A percentile compares a stretch with the other conserved stretches of the same genome.
phyloP scores from a whole-genome alignment of 345 rosid species.

The Noccaea bulbosa region DNA sequence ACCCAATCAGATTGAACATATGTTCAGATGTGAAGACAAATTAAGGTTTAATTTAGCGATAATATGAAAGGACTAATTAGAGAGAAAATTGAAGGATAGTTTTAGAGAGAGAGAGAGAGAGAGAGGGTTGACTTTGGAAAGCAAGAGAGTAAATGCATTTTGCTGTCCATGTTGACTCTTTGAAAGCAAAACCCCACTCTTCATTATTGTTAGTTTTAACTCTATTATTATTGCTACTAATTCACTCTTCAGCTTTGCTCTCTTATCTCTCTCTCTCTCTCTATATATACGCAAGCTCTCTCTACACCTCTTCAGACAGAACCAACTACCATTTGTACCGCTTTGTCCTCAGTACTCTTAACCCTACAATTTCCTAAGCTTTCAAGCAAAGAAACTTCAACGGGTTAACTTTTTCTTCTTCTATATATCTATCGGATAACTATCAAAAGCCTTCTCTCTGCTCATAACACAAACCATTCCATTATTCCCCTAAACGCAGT shows the following conservation, averaged over 20 bases:
- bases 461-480: slow-evolving; percentile 17
- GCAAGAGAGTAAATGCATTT: slow-evolving; percentile 63
- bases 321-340: slow-evolving; percentile 32
- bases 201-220: slow-evolving; percentile 44
- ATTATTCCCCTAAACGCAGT: neutral
- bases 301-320: slow-evolving; percentile 36
- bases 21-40: neutral
- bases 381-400: slow-evolving; percentile 9
- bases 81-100: neutral
- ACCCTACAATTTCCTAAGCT: slow-evolving; percentile 17
- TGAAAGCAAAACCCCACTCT: slow-evolving; percentile 43
- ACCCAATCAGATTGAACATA: slow-evolving; percentile 21
- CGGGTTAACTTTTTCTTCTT: slow-evolving; percentile 1
- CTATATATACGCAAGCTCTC: slow-evolving; percentile 35
- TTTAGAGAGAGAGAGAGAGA: slow-evolving; percentile 33
- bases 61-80: slow-evolving; percentile 4
- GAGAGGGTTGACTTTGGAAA: slow-evolving; percentile 64
- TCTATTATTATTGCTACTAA: slow-evolving; percentile 34
- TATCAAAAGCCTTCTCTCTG: slow-evolving; percentile 11
- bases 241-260: slow-evolving; percentile 27
- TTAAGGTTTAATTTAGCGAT: neutral
- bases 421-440: slow-evolving; percentile 22
- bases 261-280: slow-evolving; percentile 19
- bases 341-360: slow-evolving; percentile 20
- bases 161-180: slow-evolving; percentile 70